Evolutionary conservation across 2,329 filamentous ascomycete genomes (phyloP), one percentile per base, ranked within the genome.

Genomic region (Pestalotiopsis sp.): DNA sequence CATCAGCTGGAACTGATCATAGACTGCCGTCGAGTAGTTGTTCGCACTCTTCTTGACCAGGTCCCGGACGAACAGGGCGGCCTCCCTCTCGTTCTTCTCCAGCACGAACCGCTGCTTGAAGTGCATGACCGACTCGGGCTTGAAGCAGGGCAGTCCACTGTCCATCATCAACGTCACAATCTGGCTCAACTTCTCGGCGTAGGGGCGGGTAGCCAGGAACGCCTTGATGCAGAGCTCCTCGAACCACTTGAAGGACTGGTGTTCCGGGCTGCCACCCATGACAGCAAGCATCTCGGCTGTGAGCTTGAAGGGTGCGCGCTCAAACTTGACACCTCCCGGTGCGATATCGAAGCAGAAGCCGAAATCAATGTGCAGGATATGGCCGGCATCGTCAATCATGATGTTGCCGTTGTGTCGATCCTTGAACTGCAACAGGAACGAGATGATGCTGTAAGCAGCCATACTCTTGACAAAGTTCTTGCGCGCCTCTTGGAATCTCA

Each of bases 341-440:
- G 95, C 96, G 74, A 99, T 98, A 78, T 99, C 97, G 82, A 99
- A 99, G 83, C 95, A 98, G 87, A 99, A 99, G 11, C 96, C 96
- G 77, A 99, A 99, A 80, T 99, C 96, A 74, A 99, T 98, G 84
- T 99, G 96, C 67, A 99, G 89, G 76, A 99, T 97, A 81, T 99
- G 96, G 4, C 97, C 96, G 0, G 92, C 93, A 76, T 98, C 95
- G 79, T 99, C 95, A 72, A 99, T 91, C 97, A 99, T 99, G 84
- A 99, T 99, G 84, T 99, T 99, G 71, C 96, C 96, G 80, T 99
- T 99, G 84, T 99, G 96, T 3, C 96, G 91, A 79, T 99, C 96
- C 81, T 99, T 99, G 90, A 99, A 98, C 77, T 99, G 97, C 49
- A 99, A 85, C 14, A 99, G 86, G 83, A 97, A 99, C 0, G 94